Conservation (phyloP, 805 yeast genomes). For the Wickerhamomyces hampshirensis region DNA sequence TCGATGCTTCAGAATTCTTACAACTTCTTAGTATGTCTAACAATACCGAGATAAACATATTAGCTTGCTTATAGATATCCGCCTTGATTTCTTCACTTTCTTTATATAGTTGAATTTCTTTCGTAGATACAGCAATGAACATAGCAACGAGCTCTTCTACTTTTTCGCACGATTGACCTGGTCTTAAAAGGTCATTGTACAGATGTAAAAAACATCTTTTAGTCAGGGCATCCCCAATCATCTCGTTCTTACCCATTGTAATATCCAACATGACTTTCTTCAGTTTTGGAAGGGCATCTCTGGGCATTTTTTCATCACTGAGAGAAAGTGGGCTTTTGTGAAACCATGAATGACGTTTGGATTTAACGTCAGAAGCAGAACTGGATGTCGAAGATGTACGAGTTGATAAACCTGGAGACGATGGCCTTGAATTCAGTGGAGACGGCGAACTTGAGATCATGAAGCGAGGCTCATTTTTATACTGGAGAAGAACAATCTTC, state of each 20-base stretch:
- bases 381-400: conserved; percentile 12
- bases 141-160: conserved; percentile 44
- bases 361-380: conserved; percentile 23
- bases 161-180: conserved; percentile 28
- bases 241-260: conserved; percentile 38
- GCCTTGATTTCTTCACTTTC: conserved; percentile 17
- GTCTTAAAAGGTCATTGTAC: conserved; percentile 49
- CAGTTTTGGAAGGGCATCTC: conserved; percentile 29
- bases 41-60: conserved; percentile 14
- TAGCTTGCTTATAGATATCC: conserved; percentile 18
- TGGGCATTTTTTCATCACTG: conserved; percentile 34
- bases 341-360: conserved; percentile 28
- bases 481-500: conserved; percentile 53
- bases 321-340: conserved; percentile 21
- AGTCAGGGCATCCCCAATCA: conserved; percentile 40
- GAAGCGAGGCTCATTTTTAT: conserved; percentile 62
- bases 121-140: conserved; percentile 49
- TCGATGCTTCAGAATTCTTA: conserved; percentile 30
- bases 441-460: conserved; percentile 20
- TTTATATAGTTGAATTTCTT: conserved; percentile 38
- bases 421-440: conserved; percentile 4
- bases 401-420: conserved; percentile 5
- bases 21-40: conserved; percentile 13
- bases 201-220: conserved; percentile 56
- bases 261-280: conserved; percentile 39